A percentile compares a stretch with the other conserved stretches of the same genome.
phyloP scores from a whole-genome alignment of 176 grass and related monocot genomes.

The Secale cereale region DNA sequence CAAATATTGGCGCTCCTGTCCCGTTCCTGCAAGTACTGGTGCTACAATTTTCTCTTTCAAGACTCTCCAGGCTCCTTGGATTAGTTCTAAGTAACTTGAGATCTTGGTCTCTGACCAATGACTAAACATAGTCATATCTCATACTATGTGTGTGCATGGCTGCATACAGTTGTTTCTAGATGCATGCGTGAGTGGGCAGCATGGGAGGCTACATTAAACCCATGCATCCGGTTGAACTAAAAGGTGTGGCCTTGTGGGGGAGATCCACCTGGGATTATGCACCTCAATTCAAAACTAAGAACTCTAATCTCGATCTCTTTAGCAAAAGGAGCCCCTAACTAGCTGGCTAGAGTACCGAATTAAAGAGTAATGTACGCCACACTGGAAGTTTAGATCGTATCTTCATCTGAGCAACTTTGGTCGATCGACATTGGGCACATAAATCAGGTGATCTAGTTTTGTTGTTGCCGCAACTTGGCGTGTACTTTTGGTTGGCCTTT shows the following conservation, averaged over 20 bases:
- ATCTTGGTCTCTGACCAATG: not conserved
- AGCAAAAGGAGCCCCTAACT: not conserved
- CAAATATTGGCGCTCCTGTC: not conserved
- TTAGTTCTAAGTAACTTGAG: not conserved
- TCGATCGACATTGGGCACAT: not conserved
- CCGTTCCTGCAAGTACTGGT: not conserved
- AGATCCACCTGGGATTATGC: not conserved
- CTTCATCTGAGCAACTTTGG: not conserved
- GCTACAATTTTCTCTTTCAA: not conserved
- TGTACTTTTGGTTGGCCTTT: not conserved
- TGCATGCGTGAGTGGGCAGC: too few species aligned
- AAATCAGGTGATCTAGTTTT: not conserved
- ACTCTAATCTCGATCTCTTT: not conserved
- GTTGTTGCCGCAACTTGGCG: not conserved
- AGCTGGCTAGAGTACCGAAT: not conserved
- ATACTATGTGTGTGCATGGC: too few species aligned
- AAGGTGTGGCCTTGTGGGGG: not conserved
- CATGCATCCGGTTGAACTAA: not conserved
- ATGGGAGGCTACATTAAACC: too few species aligned
- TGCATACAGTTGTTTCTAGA: too few species aligned
- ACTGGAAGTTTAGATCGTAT: not conserved
- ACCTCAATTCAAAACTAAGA: not conserved
- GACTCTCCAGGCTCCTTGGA: conserved; percentile 20
- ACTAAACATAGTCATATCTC: not conserved
- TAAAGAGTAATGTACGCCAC: not conserved